Percentiles rank a stretch among this genome's conserved stretches.
Evolutionary conservation across 441 rosid species (phyloP).

Genomic region (Pelargonium hybrid): DNA sequence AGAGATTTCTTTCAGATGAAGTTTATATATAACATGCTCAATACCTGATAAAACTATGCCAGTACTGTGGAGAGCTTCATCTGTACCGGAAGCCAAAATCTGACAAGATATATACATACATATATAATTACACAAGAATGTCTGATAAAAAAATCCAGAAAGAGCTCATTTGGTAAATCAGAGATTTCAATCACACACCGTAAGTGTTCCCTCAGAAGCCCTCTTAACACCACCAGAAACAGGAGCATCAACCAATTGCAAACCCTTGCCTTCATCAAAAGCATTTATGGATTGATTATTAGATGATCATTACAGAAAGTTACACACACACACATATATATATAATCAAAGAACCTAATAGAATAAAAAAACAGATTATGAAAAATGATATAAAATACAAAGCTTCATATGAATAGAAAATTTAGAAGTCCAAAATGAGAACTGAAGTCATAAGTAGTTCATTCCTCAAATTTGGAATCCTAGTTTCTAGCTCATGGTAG

Average conservation of each 20-base stretch:
- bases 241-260: constrained; percentile 95
- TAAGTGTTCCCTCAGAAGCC: constrained; percentile 80
- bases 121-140: neutral
- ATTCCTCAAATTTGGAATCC: neutral
- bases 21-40: constrained; percentile 1
- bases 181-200: constrained; percentile 39
- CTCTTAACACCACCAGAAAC: constrained; percentile 97
- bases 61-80: constrained; percentile 57
- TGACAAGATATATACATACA: constrained; percentile 19
- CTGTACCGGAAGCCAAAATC: constrained; percentile 91
- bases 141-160: constrained; percentile 19
- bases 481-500: neutral
- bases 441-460: neutral
- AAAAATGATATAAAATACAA: neutral
- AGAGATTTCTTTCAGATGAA: neutral
- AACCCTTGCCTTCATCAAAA: constrained; percentile 57
- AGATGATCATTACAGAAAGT: neutral
- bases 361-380: neutral
- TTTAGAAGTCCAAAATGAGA: neutral
- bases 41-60: constrained; percentile 77
- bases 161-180: constrained; percentile 9
- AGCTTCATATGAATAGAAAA: neutral
- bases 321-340: neutral
- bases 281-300: constrained; percentile 19
- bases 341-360: neutral